These are phyloP conservation scores for Aspergillus sergii DNA, from an alignment of 2,329 filamentous ascomycete species.

Conservation along the genomic window DNA sequence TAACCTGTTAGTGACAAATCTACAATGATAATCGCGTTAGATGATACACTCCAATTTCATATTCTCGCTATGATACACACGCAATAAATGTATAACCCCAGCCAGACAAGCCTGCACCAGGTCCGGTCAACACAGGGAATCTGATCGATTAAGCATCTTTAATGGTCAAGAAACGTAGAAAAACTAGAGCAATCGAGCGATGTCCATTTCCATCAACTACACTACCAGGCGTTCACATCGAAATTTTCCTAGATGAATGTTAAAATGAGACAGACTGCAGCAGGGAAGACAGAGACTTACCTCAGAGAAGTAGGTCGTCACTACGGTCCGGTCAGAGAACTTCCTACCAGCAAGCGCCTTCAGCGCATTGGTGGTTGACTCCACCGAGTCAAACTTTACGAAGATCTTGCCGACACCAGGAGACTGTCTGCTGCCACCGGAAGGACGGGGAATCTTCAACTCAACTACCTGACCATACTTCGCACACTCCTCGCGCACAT, in stretches of 20 bases:
- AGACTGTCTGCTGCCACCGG: conserved; percentile 78
- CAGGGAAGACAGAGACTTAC: conserved; percentile 49
- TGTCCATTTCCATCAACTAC: neutral
- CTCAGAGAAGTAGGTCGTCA: conserved; percentile 95
- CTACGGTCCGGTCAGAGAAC: conserved; percentile 93
- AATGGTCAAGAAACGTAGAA: neutral
- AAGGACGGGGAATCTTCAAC: conserved; percentile 90
- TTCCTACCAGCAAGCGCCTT: conserved; percentile 91
- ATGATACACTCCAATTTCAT: conserved; percentile 5
- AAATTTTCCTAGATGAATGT: conserved; percentile 74
- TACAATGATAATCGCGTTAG: neutral
- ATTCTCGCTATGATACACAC: conserved; percentile 13
- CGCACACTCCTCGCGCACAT: conserved; percentile 86
- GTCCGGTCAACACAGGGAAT: conserved; percentile 7
- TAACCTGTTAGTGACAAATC: neutral
- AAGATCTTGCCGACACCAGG: conserved; percentile 97
- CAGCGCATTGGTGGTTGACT: conserved; percentile 80
- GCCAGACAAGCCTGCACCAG: neutral
- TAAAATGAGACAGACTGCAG: conserved; percentile 25
- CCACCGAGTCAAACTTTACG: conserved; percentile 82
- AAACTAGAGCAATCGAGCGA: neutral
- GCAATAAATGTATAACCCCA: conserved; percentile 2
- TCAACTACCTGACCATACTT: conserved; percentile 86
- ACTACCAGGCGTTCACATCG: conserved; percentile 84
- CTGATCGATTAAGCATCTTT: conserved; percentile 2